Base-by-base conservation (phyloP, 2,329 filamentous ascomycete genomes). In the Pyrenochaeta sp. region DNA sequence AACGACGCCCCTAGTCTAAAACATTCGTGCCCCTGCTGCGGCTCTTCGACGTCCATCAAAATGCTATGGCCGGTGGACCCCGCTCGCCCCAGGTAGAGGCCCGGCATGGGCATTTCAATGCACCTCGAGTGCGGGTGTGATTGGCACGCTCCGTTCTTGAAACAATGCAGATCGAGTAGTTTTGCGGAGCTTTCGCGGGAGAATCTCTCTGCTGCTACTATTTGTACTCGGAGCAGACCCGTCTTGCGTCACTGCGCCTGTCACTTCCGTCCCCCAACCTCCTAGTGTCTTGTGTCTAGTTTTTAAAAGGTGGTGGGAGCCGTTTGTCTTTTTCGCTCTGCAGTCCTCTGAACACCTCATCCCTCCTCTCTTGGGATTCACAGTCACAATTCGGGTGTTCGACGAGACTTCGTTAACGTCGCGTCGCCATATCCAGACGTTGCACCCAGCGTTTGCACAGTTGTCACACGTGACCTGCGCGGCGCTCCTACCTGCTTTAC, bases 101-200 rank as follows among this genome's bases (percentile, higher is more conserved):
- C 39, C 45, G n/a, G 48, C 58, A 55, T 51, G 52, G 47, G 40
- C 55, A 47, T 51, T 17, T 54, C 29, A 21, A 47, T 42, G 48
- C 48, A 44, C 35, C 21, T 45, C 28, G 32, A 20, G 20, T 43
- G 29, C 22, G 27, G 19, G 24, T 41, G 32, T 64, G 61, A 65
- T 67, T 68, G 60, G 60, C 48, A 49, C 52, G 47, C 39, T 43
- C 52, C 45, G 55, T 58, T 34, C 40, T 47, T 53, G 57, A 55
- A 47, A 61, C 51, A 43, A 53, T 47, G 49, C 53, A 49, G 55
- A 44, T 49, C 50, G 49, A 44, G 30, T 32, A 48, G 48, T n/a
- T n/a, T n/a, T n/a, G 45, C 41, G 51, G 48, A 53, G 49, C 44
- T 32, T 38, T 28, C 30, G 28, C 38, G 34, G 36, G 35, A 36